A percentile compares a stretch with the other conserved stretches of the same genome.
phyloP scores from a whole-genome alignment of 139 green algal species.

The Tetraselmis striata region DNA sequence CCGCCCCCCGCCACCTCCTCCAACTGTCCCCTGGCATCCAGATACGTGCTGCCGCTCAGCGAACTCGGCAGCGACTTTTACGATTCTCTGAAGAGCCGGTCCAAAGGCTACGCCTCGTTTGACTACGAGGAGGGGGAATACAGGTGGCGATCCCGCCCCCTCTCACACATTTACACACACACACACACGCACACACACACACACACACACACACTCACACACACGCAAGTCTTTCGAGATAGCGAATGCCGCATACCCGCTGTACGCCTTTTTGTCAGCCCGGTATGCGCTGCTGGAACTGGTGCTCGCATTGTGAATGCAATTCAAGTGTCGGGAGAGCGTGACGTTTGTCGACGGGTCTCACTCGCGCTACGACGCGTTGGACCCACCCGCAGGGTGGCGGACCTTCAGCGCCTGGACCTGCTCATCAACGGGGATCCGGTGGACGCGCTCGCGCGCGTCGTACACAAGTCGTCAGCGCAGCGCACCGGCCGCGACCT shows the following conservation, averaged over 20 bases:
- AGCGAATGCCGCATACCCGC: too few species aligned
- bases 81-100: slow-evolving; percentile 74
- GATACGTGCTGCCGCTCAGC: slow-evolving; percentile 65
- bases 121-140: slow-evolving; percentile 87
- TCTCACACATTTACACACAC: not conserved
- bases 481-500: slow-evolving; percentile 39
- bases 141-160: too few species aligned
- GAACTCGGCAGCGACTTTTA: slow-evolving; percentile 85
- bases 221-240: too few species aligned
- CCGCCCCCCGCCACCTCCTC: not conserved
- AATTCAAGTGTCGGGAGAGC: too few species aligned
- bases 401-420: slow-evolving; percentile 81
- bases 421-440: slow-evolving; percentile 74
- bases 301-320: too few species aligned
- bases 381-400: too few species aligned
- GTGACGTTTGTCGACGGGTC: too few species aligned
- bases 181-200: too few species aligned
- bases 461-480: slow-evolving; percentile 53
- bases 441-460: slow-evolving; percentile 75
- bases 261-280: too few species aligned
- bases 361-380: too few species aligned
- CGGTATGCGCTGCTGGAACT: too few species aligned
- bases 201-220: too few species aligned
- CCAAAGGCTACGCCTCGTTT: slow-evolving; percentile 79
- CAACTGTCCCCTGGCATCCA: not conserved